Percentiles rank a stretch among this genome's conserved stretches.
Conservation (phyloP, 495 filamentous ascomycete genomes). For the Podospora fimiseda region DNA sequence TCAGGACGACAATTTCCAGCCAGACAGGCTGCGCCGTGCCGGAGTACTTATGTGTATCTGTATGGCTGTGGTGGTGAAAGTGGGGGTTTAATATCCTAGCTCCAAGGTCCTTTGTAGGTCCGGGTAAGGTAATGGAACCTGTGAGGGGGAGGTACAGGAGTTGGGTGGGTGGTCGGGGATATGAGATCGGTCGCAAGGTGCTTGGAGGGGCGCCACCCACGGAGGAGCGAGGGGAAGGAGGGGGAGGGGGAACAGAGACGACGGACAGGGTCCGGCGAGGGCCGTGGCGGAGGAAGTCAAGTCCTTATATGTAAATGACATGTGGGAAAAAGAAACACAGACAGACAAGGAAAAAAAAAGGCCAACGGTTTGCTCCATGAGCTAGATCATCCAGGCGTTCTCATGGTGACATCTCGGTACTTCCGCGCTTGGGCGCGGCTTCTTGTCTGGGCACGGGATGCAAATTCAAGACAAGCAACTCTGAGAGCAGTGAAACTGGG, state of each 20-base stretch:
- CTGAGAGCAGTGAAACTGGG: neutral
- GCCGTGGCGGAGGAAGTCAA: neutral
- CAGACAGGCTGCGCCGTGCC: constrained; percentile 6
- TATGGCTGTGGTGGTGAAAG: neutral
- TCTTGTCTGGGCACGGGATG: neutral
- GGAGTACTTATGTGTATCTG: neutral
- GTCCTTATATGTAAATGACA: neutral
- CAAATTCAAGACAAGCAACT: neutral
- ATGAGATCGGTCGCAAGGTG: neutral
- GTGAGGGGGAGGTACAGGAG: neutral
- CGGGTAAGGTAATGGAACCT: neutral
- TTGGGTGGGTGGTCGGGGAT: neutral
- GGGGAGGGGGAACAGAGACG: no score
- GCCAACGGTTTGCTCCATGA: neutral
- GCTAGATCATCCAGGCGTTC: constrained; percentile 6
- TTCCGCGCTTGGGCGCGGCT: constrained; percentile 10
- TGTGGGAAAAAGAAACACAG: neutral
- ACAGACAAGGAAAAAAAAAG: neutral
- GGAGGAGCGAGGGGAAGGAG: no score
- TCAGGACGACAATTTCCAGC: constrained; percentile 9
- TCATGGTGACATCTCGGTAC: constrained; percentile 19
- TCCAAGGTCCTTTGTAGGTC: neutral
- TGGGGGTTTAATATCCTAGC: neutral
- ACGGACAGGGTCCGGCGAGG: neutral
- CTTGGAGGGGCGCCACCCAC: no score